Evolutionary conservation across 495 filamentous ascomycete genomes (phyloP), one percentile per base, ranked within the genome.

Genomic region (Aspergillus ellipticus): DNA sequence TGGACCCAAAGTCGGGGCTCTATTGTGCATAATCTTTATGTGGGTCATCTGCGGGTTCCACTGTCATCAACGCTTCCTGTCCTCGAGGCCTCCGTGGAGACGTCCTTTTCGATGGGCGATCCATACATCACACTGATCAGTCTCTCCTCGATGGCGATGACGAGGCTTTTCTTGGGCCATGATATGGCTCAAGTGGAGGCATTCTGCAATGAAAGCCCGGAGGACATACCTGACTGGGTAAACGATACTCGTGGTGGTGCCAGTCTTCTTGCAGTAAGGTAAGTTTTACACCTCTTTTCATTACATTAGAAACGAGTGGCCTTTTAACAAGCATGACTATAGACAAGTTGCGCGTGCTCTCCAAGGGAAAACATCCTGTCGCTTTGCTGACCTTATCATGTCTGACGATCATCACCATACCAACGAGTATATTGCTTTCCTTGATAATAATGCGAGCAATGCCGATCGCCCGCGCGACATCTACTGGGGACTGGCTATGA

Each of bases 241-340:
- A 73, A 80, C 42, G 89, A 95, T 67, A 83, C 87, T n/a, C 82
- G 90, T 24, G 92, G 90, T 15, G 91, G 92, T 10, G 83, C 83
- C 6, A 77, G 89, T 58, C 76, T 95, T 10, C 79, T 89, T 54
- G 78, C 83, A 19, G 78, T 89, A 13, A 66, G 74, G 68, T 71
- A 61, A 60, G 71, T 33, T 15, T 43, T 13, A 20, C 15, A 33
- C 28, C 16, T 26, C 39, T 16, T 10, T 19, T 0, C 16, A 9
- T 21, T 15, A 15, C 11, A 57, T n/a, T 13, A 20, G n/a, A 19
- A 54, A 43, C 3, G 6, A 1, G 13, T 48, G 28, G 41, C 57
- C n/a, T n/a, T n/a, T n/a, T 63, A 50, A 63, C 56, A 16, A 20
- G 33, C 24, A 51, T 22, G 9, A n/a, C 26, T 59, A 37, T 54